Evolutionary conservation across 192 early-diverging fungal species (phyloP).

Genomic region (Borealophlyctis nickersoniae): DNA sequence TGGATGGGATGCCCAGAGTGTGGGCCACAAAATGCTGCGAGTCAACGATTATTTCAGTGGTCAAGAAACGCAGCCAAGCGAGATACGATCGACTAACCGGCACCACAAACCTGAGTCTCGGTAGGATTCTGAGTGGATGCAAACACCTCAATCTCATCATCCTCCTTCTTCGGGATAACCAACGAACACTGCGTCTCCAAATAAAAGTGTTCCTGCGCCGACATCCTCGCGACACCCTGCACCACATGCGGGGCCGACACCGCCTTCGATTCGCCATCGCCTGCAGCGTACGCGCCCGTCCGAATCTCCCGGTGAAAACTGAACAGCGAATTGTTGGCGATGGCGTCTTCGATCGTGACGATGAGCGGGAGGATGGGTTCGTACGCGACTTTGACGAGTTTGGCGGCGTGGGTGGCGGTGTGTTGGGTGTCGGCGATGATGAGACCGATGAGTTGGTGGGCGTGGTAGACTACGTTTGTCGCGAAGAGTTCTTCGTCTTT

Average conservation of each 20-base stretch:
- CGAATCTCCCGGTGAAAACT: slow-evolving; percentile 46
- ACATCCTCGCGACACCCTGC: slow-evolving; percentile 31
- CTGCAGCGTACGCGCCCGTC: slow-evolving; percentile 64
- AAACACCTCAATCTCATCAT: slow-evolving; percentile 77
- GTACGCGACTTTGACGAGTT: slow-evolving; percentile 70
- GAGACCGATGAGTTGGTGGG: slow-evolving; percentile 76
- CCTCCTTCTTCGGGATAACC: slow-evolving; percentile 70
- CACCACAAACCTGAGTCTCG: slow-evolving; percentile 53
- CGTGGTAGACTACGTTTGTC: slow-evolving; percentile 56
- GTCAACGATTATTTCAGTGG: neutral
- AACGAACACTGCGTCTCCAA: slow-evolving; percentile 73
- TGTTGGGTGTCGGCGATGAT: slow-evolving; percentile 68
- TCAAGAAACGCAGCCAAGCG: neutral
- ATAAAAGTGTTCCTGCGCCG: slow-evolving; percentile 83
- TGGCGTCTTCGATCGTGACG: slow-evolving; percentile 78
- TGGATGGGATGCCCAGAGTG: slow-evolving; percentile 67
- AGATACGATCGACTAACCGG: neutral
- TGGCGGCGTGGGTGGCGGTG: slow-evolving; percentile 67
- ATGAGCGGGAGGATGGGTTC: slow-evolving; percentile 62
- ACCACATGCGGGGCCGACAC: slow-evolving; percentile 32
- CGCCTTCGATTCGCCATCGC: slow-evolving; percentile 13
- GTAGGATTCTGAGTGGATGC: slow-evolving; percentile 76
- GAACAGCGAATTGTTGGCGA: slow-evolving; percentile 63
- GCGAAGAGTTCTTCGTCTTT: slow-evolving; percentile 84
- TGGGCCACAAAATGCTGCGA: slow-evolving; percentile 57